Evolutionary conservation across 1,284 basidiomycete genomes (phyloP), one percentile per base, ranked within the genome.

Genomic region (Cryptococcus sp.): DNA sequence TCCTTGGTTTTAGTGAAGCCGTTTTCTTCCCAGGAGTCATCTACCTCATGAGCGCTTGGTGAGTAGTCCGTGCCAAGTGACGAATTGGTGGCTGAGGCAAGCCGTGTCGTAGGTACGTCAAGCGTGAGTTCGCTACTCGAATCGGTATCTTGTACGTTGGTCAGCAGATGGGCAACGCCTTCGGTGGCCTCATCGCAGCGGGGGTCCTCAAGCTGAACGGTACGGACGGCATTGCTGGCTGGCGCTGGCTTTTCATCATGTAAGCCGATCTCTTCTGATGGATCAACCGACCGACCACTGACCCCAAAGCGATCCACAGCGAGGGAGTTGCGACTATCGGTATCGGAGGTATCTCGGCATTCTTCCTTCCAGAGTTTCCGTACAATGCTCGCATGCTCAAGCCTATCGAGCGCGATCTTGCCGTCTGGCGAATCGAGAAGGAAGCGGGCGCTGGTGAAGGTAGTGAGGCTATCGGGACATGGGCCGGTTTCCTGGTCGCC

Each of bases 161-260:
- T 45, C 70, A 70, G 19, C 68, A 73, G 50, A 52, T 79, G 53
- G 73, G 73, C 4, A 78, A 77, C 58, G 70, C 69, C 1, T 75
- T 77, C 55, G 69, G 68, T 7, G 73, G 73, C 38, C 63, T 77
- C 10, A 63, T 77, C 50, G 73, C 73, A 13, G 66, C 73, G 22
- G 76, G 59, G 17, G 61, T 72, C 27, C 42, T 75, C 40, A 66
- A 65, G 30, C 57, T 77, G 30, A 64, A 72, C 40, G 73, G 73
- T 13, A 53, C 47, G 2, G 65, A 65, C 38, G 66, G 68, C 10
- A 60, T 75, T 27, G 25, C 47, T 1, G 71, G 70, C 2, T 73
- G 70, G 73, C 47, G 66, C 38, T 75, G 69, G 68, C 61, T 76
- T 6, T 71, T 70, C 63, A 70, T 70, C 40, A 42, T 71, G 61